Evolutionary conservation across 805 yeast genomes (phyloP).

Genomic region (Hanseniaspora occidentalis): DNA sequence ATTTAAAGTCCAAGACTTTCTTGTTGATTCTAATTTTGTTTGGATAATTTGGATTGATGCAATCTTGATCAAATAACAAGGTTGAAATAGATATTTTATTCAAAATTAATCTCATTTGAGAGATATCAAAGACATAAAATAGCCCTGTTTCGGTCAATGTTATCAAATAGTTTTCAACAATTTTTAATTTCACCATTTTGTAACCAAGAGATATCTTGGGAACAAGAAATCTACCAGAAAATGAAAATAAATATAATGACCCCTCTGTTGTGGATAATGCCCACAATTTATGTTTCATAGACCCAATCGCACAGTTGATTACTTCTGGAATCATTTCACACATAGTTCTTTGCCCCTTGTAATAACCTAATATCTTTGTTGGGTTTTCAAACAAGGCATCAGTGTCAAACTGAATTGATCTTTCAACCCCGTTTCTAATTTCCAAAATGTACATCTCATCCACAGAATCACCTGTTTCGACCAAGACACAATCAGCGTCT

Average conservation of each 20-base stretch:
- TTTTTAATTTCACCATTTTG: conserved; percentile 34
- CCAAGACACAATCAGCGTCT: conserved; percentile 19
- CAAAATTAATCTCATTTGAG: conserved; percentile 9
- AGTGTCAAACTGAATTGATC: conserved; percentile 24
- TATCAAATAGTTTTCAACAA: conserved; percentile 33
- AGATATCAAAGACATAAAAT: conserved; percentile 26
- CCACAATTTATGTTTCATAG: conserved; percentile 33
- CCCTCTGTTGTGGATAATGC: conserved; percentile 32
- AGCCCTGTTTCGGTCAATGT: conserved; percentile 49
- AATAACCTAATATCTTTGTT: conserved; percentile 27
- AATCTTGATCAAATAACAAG: conserved; percentile 12
- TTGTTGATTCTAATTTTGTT: conserved; percentile 18
- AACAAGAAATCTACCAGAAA: conserved; percentile 23
- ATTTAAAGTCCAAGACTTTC: conserved; percentile 11
- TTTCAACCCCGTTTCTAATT: conserved; percentile 25
- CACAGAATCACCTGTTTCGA: conserved; percentile 21
- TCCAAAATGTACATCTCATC: conserved; percentile 20
- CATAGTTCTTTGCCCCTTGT: conserved; percentile 24
- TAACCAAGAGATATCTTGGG: conserved; percentile 34
- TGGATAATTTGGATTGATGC: conserved; percentile 11
- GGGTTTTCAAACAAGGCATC: conserved; percentile 26
- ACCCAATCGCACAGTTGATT: conserved; percentile 30
- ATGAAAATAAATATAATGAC: conserved; percentile 23
- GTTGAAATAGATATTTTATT: conserved; percentile 20
- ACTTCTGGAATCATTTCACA: conserved; percentile 32